Evolutionary conservation across 208 protist species (phyloP).

Genomic region (Leptomonas seymouri): DNA sequence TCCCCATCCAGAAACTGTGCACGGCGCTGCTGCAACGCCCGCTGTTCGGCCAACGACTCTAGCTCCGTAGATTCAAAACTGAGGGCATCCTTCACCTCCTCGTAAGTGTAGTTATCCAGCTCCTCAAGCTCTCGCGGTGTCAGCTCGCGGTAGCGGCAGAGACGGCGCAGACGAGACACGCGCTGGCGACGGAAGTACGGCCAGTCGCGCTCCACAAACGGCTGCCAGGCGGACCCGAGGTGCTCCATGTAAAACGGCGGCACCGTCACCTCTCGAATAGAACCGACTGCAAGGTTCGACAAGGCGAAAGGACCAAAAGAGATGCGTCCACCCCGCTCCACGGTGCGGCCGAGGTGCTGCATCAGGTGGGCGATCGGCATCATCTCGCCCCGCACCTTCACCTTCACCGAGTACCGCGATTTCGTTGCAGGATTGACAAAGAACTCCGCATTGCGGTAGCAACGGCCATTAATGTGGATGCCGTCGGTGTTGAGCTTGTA

Average conservation of each 20-base stretch:
- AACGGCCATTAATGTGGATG: constrained; percentile 78
- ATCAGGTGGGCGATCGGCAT: constrained; percentile 82
- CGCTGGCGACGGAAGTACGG: constrained; percentile 87
- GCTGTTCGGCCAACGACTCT: constrained; percentile 42
- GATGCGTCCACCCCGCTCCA: constrained; percentile 84
- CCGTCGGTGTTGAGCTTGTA: constrained; percentile 87
- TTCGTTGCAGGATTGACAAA: constrained; percentile 83
- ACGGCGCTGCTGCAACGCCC: constrained; percentile 20
- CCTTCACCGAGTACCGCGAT: constrained; percentile 82
- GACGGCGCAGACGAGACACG: constrained; percentile 56
- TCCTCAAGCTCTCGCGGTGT: constrained; percentile 83
- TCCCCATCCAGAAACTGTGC: constrained; percentile 29
- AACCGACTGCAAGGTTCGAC: constrained; percentile 73
- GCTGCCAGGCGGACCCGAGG: constrained; percentile 70
- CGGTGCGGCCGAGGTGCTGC: constrained; percentile 79
- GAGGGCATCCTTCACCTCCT: constrained; percentile 79
- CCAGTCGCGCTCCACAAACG: constrained; percentile 91
- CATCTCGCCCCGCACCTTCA: constrained; percentile 77
- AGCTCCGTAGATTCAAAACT: constrained; percentile 75
- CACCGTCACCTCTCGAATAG: constrained; percentile 85
- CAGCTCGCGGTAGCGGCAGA: constrained; percentile 75
- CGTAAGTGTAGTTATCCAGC: constrained; percentile 88
- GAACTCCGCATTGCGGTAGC: constrained; percentile 70
- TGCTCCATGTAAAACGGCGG: constrained; percentile 77
- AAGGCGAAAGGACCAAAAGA: constrained; percentile 88